phyloP scores from a whole-genome alignment of 164 flowering plant genomes.

The Saururus chinensis region DNA sequence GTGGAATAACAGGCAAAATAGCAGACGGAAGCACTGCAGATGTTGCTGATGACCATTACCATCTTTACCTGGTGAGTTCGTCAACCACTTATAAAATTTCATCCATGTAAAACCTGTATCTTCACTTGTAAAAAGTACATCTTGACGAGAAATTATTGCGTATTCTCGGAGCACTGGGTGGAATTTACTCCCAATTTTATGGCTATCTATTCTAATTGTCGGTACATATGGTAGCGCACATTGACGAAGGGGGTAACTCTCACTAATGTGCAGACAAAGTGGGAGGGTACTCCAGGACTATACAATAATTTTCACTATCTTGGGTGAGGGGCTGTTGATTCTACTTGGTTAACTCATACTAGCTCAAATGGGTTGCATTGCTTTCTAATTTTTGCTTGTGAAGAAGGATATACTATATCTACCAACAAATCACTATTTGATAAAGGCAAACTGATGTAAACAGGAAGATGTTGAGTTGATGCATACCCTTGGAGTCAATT shows the following conservation, averaged over 20 bases:
- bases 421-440: neutral
- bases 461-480: slow-evolving; percentile 37
- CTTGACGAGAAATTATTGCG: no score
- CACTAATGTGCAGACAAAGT: no score
- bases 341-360: no score
- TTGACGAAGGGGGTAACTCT: no score
- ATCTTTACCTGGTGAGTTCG: slow-evolving; percentile 1
- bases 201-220: no score
- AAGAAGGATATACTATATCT: no score
- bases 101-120: neutral
- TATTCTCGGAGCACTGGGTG: no score
- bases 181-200: no score
- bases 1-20: neutral
- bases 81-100: neutral
- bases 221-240: no score
- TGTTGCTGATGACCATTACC: slow-evolving; percentile 4
- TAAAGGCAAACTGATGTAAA: neutral
- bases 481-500: slow-evolving; percentile 42
- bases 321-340: neutral
- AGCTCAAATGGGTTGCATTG: no score
- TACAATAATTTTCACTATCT: no score
- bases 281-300: no score
- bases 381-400: neutral
- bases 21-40: slow-evolving; percentile 1
- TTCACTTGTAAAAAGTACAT: neutral